Base-by-base conservation (phyloP, 352 stramenopile genomes). In the Globisporangium orthogonon region DNA sequence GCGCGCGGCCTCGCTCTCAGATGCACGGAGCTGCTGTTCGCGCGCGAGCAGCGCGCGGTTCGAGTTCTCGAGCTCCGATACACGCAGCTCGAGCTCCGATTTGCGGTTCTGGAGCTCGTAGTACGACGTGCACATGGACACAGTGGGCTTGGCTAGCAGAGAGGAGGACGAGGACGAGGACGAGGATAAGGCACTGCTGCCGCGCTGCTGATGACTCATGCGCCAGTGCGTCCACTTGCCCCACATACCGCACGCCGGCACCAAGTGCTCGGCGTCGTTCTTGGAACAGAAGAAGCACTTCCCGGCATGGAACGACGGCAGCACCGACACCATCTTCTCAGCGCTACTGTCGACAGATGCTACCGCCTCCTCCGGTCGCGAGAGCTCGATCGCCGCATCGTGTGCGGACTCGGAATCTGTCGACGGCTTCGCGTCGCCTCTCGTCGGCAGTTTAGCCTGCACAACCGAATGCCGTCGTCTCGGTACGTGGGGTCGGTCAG, bases 251-350 rank as follows among this genome's bases (percentile, higher is more conserved):
- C 83, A 91, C 14, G 79, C 76, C 17, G 83, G 83, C 0, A 93
- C 83, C 46, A 89, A 85, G 35, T 93, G 83, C 51, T 90, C 79
- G 1, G 82, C 78, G 7, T 86, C 81, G 31, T 89, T 91, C 54
- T 93, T 91, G 31, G 77, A 86, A 60, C 83, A 93, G 56, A 93
- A 93, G 54, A 93, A 93, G 50, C 83, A 93, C 50, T 93, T 93
- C 15, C 79, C 81, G 1, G 74, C 68, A 44, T 83, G 89, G 58
- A 91, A 91, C 23, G 81, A 93, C 23, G 81, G 83, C 44, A 93
- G 63, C 0, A 91, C 76, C 2, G 83, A 93, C 23, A 90, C 64
- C 63, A 93, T 91, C 50, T 66, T 79, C 45, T 30, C 23, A 10
- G 23, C 23, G 23, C 23, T 60, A 43, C 39, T 44, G 49, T 63